Percentiles rank a stretch among this genome's conserved stretches.
Conservation (phyloP, 2,329 filamentous ascomycete genomes). For the Chlorencoelia australis region DNA sequence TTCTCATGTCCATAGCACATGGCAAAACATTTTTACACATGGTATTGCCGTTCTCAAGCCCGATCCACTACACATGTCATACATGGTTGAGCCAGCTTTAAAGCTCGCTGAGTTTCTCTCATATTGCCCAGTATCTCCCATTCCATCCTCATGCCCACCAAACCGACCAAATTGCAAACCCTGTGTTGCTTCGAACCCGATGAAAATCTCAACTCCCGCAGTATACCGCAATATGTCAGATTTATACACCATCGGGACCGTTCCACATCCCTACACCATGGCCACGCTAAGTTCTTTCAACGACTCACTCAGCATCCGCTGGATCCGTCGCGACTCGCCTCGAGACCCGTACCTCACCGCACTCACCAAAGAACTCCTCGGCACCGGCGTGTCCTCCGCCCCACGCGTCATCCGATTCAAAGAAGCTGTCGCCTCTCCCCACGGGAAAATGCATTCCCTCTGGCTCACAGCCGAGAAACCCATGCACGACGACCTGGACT, state of each 20-base stretch:
- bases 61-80: constrained; percentile 61
- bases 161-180: constrained; percentile 65
- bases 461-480: constrained; percentile 70
- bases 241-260: constrained; percentile 72
- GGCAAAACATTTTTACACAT: constrained; percentile 66
- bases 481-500: constrained; percentile 60
- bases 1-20: constrained; percentile 73
- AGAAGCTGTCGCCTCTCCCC: constrained; percentile 64
- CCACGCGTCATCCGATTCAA: constrained; percentile 68
- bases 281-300: constrained; percentile 55
- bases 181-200: constrained; percentile 54
- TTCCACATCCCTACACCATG: constrained; percentile 87
- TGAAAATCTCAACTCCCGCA: constrained; percentile 56
- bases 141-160: constrained; percentile 73
- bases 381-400: constrained; percentile 49
- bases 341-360: constrained; percentile 72
- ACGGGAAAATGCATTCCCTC: constrained; percentile 53
- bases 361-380: constrained; percentile 60
- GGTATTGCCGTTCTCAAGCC: constrained; percentile 80
- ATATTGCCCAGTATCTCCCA: constrained; percentile 62
- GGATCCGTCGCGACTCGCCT: constrained; percentile 55
- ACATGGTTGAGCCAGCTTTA: constrained; percentile 58
- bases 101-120: constrained; percentile 67
- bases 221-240: constrained; percentile 62
- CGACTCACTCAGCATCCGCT: constrained; percentile 49